Percentiles rank a stretch among this genome's conserved stretches.
Conservation (phyloP, 495 filamentous ascomycete genomes). For the Penicillium dipodomyicola region DNA sequence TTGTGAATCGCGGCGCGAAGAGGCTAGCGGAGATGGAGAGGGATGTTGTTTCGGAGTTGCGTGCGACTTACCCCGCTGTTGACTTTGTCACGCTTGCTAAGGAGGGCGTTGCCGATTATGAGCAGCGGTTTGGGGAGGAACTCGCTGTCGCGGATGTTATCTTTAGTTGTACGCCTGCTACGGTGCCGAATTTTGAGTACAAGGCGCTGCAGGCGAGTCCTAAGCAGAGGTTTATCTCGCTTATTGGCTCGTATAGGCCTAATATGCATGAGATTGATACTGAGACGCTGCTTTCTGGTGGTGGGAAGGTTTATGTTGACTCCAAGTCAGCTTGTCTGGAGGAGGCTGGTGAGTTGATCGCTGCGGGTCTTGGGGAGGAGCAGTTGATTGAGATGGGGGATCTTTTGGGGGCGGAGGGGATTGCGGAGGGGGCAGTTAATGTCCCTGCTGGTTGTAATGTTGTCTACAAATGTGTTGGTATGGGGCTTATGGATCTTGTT, state of each 20-base stretch:
- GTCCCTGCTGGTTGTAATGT: slow-evolving; percentile 63
- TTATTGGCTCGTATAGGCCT: slow-evolving; percentile 80
- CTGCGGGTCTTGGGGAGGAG: slow-evolving; percentile 60
- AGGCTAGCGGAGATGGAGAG: slow-evolving; percentile 37
- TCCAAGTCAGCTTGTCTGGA: slow-evolving; percentile 73
- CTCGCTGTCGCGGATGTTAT: slow-evolving; percentile 61
- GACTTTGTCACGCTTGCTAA: slow-evolving; percentile 28
- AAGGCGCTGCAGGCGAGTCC: slow-evolving; percentile 43
- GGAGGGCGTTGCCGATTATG: slow-evolving; percentile 32
- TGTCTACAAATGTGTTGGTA: slow-evolving; percentile 47
- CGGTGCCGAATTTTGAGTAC: slow-evolving; percentile 59
- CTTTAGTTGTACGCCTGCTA: slow-evolving; percentile 71
- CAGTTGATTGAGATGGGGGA: slow-evolving; percentile 86
- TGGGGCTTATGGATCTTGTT: slow-evolving; percentile 50
- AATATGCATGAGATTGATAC: slow-evolving; percentile 84
- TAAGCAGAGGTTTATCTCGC: slow-evolving; percentile 71
- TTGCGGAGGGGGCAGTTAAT: slow-evolving; percentile 16
- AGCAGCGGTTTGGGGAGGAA: slow-evolving; percentile 24
- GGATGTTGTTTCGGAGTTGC: slow-evolving; percentile 28
- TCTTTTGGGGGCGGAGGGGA: slow-evolving; percentile 55
- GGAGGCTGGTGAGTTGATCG: slow-evolving; percentile 86
- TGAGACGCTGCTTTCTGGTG: slow-evolving; percentile 68
- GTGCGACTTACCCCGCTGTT: slow-evolving; percentile 26
- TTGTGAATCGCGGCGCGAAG: slow-evolving; percentile 70
- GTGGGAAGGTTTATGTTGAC: slow-evolving; percentile 79